Percentiles rank a stretch among this genome's conserved stretches.
Evolutionary conservation across 2,329 filamentous ascomycete species (phyloP).

Genomic region (Ceratocystis papillata): DNA sequence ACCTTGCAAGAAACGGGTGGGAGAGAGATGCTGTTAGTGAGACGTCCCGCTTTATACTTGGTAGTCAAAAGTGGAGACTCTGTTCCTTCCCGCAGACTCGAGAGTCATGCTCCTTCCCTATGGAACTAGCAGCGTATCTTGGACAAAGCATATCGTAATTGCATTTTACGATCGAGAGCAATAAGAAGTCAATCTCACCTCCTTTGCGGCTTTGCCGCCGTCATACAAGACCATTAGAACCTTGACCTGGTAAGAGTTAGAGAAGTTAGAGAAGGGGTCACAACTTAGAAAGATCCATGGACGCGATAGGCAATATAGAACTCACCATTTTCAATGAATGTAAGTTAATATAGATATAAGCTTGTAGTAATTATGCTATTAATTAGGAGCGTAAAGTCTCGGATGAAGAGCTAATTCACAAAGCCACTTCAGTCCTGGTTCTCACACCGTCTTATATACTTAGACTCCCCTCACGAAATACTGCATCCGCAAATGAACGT

Average conservation of each 20-base stretch:
- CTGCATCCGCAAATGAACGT: not conserved
- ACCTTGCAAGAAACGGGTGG: slow-evolving; percentile 37
- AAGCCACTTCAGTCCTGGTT: not conserved
- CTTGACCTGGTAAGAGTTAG: slow-evolving; percentile 57
- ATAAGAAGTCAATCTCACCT: slow-evolving; percentile 45
- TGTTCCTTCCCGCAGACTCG: not conserved
- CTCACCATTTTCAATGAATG: slow-evolving; percentile 16
- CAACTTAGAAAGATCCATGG: not conserved
- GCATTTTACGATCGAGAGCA: not conserved
- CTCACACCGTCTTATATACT: not conserved
- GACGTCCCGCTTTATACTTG: not conserved
- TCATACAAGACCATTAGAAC: slow-evolving; percentile 92
- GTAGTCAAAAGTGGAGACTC: not conserved
- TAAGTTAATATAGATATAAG: not conserved
- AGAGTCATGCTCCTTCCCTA: not conserved
- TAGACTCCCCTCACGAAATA: not conserved
- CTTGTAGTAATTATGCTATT: not conserved
- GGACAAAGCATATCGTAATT: not conserved
- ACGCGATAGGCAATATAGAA: not conserved
- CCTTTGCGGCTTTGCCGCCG: slow-evolving; percentile 74
- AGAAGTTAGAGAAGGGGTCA: not conserved
- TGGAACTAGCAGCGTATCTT: not conserved
- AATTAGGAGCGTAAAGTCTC: not conserved
- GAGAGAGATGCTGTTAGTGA: slow-evolving; percentile 16
- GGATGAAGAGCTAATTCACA: not conserved